Base-by-base conservation (phyloP, 2,329 filamentous ascomycete species). In the Aureobasidium namibiae region DNA sequence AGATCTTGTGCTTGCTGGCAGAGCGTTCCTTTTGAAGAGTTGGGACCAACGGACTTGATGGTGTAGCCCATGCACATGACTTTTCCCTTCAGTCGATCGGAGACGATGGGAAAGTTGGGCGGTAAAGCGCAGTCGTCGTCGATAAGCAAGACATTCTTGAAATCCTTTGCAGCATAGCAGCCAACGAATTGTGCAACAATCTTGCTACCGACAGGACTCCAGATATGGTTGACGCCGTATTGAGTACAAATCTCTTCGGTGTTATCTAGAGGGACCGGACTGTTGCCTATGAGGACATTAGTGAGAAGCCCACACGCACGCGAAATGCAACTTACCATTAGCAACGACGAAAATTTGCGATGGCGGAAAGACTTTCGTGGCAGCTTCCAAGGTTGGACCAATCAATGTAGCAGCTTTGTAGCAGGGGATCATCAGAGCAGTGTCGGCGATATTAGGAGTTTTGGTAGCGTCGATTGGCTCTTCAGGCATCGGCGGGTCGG, bases 131-230 rank as follows among this genome's bases (percentile, higher is more conserved):
- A 78, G 63, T 80, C 78, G 59, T 80, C 78, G 56, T 79, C 78
- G 60, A 79, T 80, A 36, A 80, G 71, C 10, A 80, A 67, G 4
- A 76, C 73, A 49, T 79, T 73, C 58, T 74, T 70, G 64, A 78
- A 80, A 2, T 67, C 67, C 59, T 75, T 74, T 7, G 76, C 74
- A 4, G 76, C 76, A 60, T 77, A 75, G 59, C 71, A 74, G 16
- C 78, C 78, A 4, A 79, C 76, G 56, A 78, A 80, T 49, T 79
- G 75, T 1, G 78, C 78, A 3, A 78, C 73, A 48, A 80, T 77
- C 65, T 80, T 80, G 0, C 74, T 77, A 2, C 77, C 77, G 13
- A 79, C 71, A 0, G 77, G 76, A 8, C 71, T 73, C 77, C 78
- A 80, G 49, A 79, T 67, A 61, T 80, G 76, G 56, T 78, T 77